Evolutionary conservation across 2,329 filamentous ascomycete genomes (phyloP).

Genomic region (Amphichorda felina): DNA sequence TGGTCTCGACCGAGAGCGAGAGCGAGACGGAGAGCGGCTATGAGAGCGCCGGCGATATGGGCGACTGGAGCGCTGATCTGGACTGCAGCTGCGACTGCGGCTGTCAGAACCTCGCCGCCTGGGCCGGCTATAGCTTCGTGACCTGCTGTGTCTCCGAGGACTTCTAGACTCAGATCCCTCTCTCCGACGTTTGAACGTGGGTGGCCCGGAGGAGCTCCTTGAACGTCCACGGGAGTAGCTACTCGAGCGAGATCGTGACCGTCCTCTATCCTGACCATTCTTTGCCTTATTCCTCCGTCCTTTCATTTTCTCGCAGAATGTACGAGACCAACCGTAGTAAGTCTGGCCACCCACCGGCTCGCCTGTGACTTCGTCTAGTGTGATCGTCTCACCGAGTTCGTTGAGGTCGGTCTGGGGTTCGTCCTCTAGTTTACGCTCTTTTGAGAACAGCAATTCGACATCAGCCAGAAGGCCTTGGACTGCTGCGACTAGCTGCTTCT

Average conservation of each 20-base stretch:
- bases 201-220: slow-evolving; percentile 15
- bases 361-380: slow-evolving; percentile 54
- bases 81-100: slow-evolving; percentile 9
- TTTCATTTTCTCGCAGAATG: slow-evolving; percentile 76
- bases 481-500: slow-evolving; percentile 51
- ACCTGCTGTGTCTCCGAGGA: slow-evolving; percentile 2
- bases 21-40: slow-evolving; percentile 12
- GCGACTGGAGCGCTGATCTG: slow-evolving; percentile 5
- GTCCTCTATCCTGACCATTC: slow-evolving; percentile 13
- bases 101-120: slow-evolving; percentile 14
- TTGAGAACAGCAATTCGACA: slow-evolving; percentile 56
- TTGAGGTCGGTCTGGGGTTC: slow-evolving; percentile 50
- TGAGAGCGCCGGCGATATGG: slow-evolving; percentile 10
- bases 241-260: slow-evolving; percentile 19
- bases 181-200: slow-evolving; percentile 16
- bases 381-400: slow-evolving; percentile 58
- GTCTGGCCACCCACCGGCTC: slow-evolving; percentile 55
- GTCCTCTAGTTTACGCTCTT: slow-evolving; percentile 33
- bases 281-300: slow-evolving; percentile 31
- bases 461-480: slow-evolving; percentile 61
- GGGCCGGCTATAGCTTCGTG: slow-evolving; percentile 11
- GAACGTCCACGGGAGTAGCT: slow-evolving; percentile 16
- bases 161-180: slow-evolving; percentile 13
- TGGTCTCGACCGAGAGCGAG: slow-evolving; percentile 3
- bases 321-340: slow-evolving; percentile 80